Conservation (phyloP, 2,329 filamentous ascomycete genomes). For the Pestalotiopsis sp. region DNA sequence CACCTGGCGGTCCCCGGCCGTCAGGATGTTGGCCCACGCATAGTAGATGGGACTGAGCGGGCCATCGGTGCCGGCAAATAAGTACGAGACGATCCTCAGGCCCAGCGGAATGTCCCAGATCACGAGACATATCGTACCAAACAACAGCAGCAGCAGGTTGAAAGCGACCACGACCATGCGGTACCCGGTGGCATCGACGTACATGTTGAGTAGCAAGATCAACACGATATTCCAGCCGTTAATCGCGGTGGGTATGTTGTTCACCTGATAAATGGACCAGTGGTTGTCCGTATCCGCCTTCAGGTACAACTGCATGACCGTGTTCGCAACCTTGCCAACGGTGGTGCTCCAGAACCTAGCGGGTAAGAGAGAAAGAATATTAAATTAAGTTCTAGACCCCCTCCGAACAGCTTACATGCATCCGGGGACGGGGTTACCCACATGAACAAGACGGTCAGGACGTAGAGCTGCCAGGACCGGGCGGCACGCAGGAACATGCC, state of each 20-base stretch:
- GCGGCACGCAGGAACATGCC: slow-evolving; percentile 23
- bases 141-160: slow-evolving; percentile 31
- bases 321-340: slow-evolving; percentile 30
- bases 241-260: slow-evolving; percentile 31
- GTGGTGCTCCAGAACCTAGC: slow-evolving; percentile 29
- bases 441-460: slow-evolving; percentile 30
- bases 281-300: slow-evolving; percentile 27
- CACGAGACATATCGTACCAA: slow-evolving; percentile 33
- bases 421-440: slow-evolving; percentile 12
- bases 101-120: slow-evolving; percentile 34
- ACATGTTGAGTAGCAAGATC: slow-evolving; percentile 26
- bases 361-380: too few species aligned
- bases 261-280: slow-evolving; percentile 31
- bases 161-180: slow-evolving; percentile 33
- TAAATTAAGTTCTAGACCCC: too few species aligned
- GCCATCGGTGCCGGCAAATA: slow-evolving; percentile 37
- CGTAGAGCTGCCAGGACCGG: slow-evolving; percentile 28
- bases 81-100: slow-evolving; percentile 34
- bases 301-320: slow-evolving; percentile 29
- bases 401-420: too few species aligned
- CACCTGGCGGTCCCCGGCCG: slow-evolving; percentile 34
- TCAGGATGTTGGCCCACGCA: slow-evolving; percentile 37
- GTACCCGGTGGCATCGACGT: slow-evolving; percentile 33
- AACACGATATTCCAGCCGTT: slow-evolving; percentile 32
- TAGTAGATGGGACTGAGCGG: slow-evolving; percentile 37